These are phyloP conservation scores for Candolleomyces eurysporus DNA, from an alignment of 768 basidiomycete genomes.

Conservation along the genomic window DNA sequence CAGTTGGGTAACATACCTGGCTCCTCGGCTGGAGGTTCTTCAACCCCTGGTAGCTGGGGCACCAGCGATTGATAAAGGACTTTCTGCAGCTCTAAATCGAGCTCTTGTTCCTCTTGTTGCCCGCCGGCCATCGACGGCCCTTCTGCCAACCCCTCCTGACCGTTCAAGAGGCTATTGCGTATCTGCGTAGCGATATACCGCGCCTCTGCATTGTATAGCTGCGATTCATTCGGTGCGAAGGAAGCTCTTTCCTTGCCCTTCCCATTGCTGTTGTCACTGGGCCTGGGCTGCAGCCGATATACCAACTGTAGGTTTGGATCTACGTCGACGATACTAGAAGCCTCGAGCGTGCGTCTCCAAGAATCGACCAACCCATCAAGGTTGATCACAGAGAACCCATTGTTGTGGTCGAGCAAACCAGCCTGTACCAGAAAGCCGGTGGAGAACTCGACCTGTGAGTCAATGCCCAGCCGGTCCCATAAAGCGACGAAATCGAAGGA, in stretches of 20 bases:
- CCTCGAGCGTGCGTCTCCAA: conserved; percentile 28
- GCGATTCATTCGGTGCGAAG: background rate
- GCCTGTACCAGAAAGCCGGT: conserved; percentile 45
- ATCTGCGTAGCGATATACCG: conserved; percentile 14
- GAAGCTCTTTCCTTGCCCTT: conserved; percentile 8
- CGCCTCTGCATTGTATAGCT: conserved; percentile 2
- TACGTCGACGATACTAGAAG: conserved; percentile 30
- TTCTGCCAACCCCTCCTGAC: background rate
- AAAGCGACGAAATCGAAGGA: conserved; percentile 53
- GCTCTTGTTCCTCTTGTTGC: background rate
- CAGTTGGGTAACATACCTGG: background rate
- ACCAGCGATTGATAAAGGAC: conserved; percentile 1
- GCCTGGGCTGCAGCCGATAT: conserved; percentile 44
- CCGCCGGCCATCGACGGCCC: background rate
- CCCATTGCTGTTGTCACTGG: conserved; percentile 13
- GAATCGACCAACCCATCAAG: conserved; percentile 35
- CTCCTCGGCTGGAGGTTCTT: background rate
- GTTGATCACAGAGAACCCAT: conserved; percentile 24
- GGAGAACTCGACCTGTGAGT: conserved; percentile 48
- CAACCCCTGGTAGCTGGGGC: background rate
- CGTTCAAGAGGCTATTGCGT: background rate
- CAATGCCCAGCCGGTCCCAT: conserved; percentile 47
- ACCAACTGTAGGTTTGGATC: conserved; percentile 44
- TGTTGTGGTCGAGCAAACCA: conserved; percentile 23
- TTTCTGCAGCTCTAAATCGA: conserved; percentile 3